phyloP scores from a whole-genome alignment of 345 rosid species.

The Eucalyptus brandiana region DNA sequence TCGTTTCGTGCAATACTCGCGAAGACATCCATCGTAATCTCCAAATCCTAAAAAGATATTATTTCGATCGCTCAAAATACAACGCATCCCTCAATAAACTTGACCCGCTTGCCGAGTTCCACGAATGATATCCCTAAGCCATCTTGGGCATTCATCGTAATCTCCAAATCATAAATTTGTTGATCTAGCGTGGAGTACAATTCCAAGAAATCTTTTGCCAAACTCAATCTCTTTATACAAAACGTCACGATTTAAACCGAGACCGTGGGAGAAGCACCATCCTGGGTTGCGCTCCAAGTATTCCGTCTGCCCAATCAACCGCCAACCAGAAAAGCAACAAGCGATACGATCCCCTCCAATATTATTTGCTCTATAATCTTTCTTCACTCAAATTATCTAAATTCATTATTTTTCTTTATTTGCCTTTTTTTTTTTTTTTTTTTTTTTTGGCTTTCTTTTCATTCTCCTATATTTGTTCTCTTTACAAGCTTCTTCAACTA shows the following conservation, averaged over 20 bases:
- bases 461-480: background rate
- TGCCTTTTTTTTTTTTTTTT: too few relatives aligned
- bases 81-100: background rate
- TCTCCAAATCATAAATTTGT: background rate
- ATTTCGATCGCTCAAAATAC: background rate
- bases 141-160: background rate
- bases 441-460: background rate
- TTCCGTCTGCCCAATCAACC: background rate
- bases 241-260: background rate
- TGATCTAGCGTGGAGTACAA: background rate
- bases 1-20: rapidly evolving
- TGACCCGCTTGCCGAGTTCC: background rate
- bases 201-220: background rate
- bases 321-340: background rate
- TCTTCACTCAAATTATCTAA: background rate
- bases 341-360: background rate
- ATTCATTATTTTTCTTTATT: background rate
- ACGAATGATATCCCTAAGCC: background rate
- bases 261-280: rapidly evolving
- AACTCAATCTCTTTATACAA: background rate
- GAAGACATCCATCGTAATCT: too few relatives aligned
- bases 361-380: background rate
- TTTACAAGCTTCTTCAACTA: background rate
- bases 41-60: too few relatives aligned
- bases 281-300: background rate